Evolutionary conservation across 2,329 filamentous ascomycete species (phyloP).

Genomic region (Diplodia scrobiculata): DNA sequence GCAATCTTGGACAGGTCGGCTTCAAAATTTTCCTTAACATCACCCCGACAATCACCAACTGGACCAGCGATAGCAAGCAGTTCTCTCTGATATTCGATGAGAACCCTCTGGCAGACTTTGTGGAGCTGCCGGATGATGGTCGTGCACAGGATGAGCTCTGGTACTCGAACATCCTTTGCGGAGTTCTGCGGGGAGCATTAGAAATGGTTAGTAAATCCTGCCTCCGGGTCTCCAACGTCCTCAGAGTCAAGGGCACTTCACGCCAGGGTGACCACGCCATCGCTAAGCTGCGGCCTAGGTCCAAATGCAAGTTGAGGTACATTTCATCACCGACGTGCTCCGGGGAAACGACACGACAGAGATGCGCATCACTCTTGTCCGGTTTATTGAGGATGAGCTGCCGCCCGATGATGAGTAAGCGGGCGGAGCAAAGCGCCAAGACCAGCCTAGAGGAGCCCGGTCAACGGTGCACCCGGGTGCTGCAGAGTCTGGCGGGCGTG

Average conservation of each 20-base stretch:
- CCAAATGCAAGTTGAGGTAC: constrained; percentile 97
- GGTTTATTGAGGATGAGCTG: constrained; percentile 97
- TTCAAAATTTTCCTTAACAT: constrained; percentile 99
- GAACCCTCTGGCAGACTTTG: constrained; percentile 95
- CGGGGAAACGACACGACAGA: constrained; percentile 95
- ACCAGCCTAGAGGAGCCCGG: neutral
- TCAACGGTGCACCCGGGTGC: neutral
- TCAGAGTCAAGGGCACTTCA: neutral
- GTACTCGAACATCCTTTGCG: constrained; percentile 97
- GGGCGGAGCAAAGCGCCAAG: constrained; percentile 4
- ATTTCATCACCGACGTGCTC: constrained; percentile 91
- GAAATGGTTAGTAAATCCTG: constrained; percentile 75
- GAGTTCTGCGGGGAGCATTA: constrained; percentile 82
- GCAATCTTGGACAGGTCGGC: constrained; percentile 65
- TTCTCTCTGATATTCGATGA: constrained; percentile 97
- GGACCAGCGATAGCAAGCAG: constrained; percentile 93
- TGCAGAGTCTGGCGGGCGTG: neutral
- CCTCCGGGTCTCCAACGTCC: neutral
- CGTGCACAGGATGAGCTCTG: constrained; percentile 94
- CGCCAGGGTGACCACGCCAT: neutral
- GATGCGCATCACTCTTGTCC: constrained; percentile 87
- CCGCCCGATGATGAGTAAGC: constrained; percentile 89
- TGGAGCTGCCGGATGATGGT: constrained; percentile 94
- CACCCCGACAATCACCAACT: constrained; percentile 88
- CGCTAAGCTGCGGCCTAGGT: constrained; percentile 51